These are phyloP conservation scores for Xerocomellus amylosporus DNA, from an alignment of 768 basidiomycete species.

Conservation along the genomic window DNA sequence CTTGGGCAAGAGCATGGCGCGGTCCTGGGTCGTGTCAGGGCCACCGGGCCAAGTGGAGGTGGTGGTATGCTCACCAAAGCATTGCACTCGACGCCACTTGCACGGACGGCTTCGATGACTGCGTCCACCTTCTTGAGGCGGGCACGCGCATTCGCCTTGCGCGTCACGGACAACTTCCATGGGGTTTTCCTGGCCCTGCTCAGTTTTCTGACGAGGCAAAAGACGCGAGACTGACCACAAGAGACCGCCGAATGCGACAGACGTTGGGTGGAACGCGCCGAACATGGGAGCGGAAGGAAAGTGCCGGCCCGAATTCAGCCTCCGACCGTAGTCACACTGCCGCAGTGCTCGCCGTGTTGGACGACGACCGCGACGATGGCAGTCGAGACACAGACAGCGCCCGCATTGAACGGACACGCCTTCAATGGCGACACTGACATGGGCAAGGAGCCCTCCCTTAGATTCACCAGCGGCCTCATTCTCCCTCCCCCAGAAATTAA, in stretches of 20 bases:
- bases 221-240: constrained; percentile 58
- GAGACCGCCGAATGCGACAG: constrained; percentile 69
- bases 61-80: constrained; percentile 59
- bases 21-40: constrained; percentile 43
- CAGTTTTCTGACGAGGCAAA: not conserved
- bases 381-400: constrained; percentile 41
- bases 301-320: constrained; percentile 28
- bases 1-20: constrained; percentile 82
- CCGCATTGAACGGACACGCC: constrained; percentile 40
- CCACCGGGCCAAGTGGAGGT: not conserved
- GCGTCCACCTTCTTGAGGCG: constrained; percentile 91
- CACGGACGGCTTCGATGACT: constrained; percentile 84
- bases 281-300: constrained; percentile 53
- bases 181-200: constrained; percentile 75
- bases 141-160: constrained; percentile 88
- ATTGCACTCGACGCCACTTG: constrained; percentile 75
- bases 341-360: constrained; percentile 9
- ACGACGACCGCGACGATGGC: constrained; percentile 41
- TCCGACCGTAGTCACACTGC: constrained; percentile 17
- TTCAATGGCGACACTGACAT: constrained; percentile 43
- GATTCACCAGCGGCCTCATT: constrained; percentile 85
- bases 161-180: constrained; percentile 86
- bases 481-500: constrained; percentile 96
- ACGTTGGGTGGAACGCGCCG: constrained; percentile 76
- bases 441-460: constrained; percentile 36